Base-by-base conservation (phyloP, 441 rosid species). In the Pelargonium australe region DNA sequence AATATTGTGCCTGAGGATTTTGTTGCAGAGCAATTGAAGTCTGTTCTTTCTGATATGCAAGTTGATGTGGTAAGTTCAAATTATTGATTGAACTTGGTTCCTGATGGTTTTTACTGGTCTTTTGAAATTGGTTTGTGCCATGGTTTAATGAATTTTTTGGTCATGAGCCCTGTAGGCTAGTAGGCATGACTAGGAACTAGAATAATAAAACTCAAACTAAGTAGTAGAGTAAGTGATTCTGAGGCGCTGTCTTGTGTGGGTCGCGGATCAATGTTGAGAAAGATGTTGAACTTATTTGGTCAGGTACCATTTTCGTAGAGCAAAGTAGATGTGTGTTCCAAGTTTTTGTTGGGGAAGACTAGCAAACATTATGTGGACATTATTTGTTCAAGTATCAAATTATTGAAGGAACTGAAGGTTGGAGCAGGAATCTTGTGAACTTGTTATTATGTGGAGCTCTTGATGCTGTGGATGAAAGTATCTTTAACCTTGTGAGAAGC, bases 1-100 rank as follows among this genome's bases (percentile, higher is more conserved):
- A 64, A 81, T 64, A 70, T 75, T 63, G 79, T 85, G 71, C 70
- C 76, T 0, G 85, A 85, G 69, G 85, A 84, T 53, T 85, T 83
- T 67, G 87, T 89, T 53, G 83, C 83, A 1, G 74, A 78, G 81
- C 91, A 86, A 78, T 72, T 88, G 76, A 80, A 79, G 67, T 88
- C 94, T 43, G 89, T 88, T 69, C 85, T 88, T 4, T 88, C 89
- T 20, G 91, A 88, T 79, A 88, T 88, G 94, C 82, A 82, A 78
- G 89, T 88, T 17, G 88, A 86, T 69, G 94, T 82, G 80, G 94
- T 86, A 72, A 78, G 82, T 74, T 58, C 34, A 12, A 44, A n/a
- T 60, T 12, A 62, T 44, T 51, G 19, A 2, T 65, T 69, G 6
- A 34, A 34, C 2, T 69, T 31, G 3, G n/a, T 2, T 12, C 4